Conservation (phyloP, 2,329 filamentous ascomycete species). For the Penicillium sp. region DNA sequence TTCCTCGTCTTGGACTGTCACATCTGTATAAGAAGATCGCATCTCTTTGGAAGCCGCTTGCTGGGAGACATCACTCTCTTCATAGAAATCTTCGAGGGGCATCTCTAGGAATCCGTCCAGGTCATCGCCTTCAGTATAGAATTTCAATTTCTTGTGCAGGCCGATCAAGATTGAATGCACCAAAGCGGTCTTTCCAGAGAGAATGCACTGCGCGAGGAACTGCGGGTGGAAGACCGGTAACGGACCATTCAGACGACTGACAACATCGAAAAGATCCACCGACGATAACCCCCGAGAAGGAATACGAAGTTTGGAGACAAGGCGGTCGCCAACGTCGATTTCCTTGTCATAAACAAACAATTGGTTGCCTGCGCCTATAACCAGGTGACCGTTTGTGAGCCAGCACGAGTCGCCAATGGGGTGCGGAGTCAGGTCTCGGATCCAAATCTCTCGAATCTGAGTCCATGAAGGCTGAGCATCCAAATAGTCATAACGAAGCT, state of each 20-base stretch:
- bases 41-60: conserved; percentile 51
- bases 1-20: conserved; percentile 54
- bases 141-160: conserved; percentile 76
- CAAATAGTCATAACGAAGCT: conserved; percentile 89
- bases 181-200: conserved; percentile 71
- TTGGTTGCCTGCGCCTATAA: conserved; percentile 89
- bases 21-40: conserved; percentile 54
- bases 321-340: conserved; percentile 64
- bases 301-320: conserved; percentile 58
- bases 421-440: conserved; percentile 79
- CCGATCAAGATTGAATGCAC: conserved; percentile 73
- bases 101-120: conserved; percentile 76
- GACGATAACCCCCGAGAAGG: conserved; percentile 51
- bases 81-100: conserved; percentile 50
- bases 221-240: conserved; percentile 91
- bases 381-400: conserved; percentile 80
- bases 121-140: conserved; percentile 75
- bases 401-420: conserved; percentile 92
- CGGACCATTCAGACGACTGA: conserved; percentile 81
- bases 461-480: conserved; percentile 90
- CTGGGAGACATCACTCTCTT: conserved; percentile 48
- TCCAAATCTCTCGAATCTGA: conserved; percentile 77
- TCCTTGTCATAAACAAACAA: conserved; percentile 80
- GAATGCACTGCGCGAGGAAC: conserved; percentile 81
- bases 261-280: conserved; percentile 76